These are phyloP conservation scores for Suillus variegatus DNA, from an alignment of 768 basidiomycete species.

Conservation along the genomic window DNA sequence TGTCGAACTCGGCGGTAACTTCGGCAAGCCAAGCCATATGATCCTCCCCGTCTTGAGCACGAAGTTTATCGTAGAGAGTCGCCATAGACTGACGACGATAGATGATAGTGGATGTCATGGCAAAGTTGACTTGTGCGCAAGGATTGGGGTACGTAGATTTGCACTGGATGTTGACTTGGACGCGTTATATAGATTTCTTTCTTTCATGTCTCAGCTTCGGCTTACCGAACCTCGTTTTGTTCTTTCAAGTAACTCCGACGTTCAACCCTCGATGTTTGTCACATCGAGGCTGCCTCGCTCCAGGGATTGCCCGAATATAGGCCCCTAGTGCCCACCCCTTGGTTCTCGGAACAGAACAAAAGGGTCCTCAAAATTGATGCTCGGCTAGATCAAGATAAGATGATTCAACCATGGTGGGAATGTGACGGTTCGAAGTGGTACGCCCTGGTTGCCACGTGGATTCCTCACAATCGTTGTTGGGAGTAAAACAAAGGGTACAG, in stretches of 20 bases:
- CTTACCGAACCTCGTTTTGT: constrained; percentile 44
- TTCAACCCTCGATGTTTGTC: constrained; percentile 33
- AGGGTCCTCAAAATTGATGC: constrained; percentile 6
- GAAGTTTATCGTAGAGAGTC: constrained; percentile 36
- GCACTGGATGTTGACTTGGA: not conserved
- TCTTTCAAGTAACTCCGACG: constrained; percentile 41
- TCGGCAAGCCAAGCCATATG: constrained; percentile 33
- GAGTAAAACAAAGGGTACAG: constrained; percentile 1
- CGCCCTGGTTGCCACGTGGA: constrained; percentile 17
- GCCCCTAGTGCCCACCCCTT: constrained; percentile 15
- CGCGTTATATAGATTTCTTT: constrained; percentile 37
- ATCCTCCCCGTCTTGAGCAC: constrained; percentile 35
- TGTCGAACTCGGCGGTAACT: constrained; percentile 29
- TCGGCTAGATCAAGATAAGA: constrained; percentile 11
- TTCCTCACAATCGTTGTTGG: constrained; percentile 9
- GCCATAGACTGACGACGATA: constrained; percentile 39
- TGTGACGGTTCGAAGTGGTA: constrained; percentile 30
- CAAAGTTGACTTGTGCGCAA: not conserved
- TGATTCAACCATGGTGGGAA: constrained; percentile 25
- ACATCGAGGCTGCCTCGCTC: constrained; percentile 40
- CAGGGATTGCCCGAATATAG: constrained; percentile 22
- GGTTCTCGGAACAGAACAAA: constrained; percentile 19
- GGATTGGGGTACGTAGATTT: not conserved
- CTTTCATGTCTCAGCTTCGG: constrained; percentile 40
- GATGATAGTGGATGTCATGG: constrained; percentile 32